Conservation (phyloP, 192 early-diverging fungal genomes). For the Rhizophagus prolifer region DNA sequence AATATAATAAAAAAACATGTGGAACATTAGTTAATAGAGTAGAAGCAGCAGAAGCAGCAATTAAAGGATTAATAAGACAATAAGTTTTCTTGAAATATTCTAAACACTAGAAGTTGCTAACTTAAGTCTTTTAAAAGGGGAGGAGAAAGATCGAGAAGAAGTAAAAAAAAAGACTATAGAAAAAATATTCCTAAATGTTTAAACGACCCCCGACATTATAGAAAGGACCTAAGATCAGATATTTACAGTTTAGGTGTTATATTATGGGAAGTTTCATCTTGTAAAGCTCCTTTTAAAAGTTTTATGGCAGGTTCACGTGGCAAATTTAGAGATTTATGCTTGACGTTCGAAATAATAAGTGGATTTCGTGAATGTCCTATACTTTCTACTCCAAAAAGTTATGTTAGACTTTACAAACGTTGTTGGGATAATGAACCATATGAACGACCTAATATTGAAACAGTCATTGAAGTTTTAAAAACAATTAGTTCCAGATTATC, state of each 20-base stretch:
- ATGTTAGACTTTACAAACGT: conserved; percentile 33
- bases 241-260: background rate
- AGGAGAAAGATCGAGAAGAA: too few species aligned
- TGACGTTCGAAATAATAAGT: conserved; percentile 35
- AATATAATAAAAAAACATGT: conserved; percentile 27
- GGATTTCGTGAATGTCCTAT: conserved; percentile 35
- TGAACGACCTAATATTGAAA: conserved; percentile 23
- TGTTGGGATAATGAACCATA: conserved; percentile 38
- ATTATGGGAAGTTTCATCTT: background rate
- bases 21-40: background rate
- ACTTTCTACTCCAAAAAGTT: conserved; percentile 32
- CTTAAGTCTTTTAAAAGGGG: too few species aligned
- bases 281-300: background rate
- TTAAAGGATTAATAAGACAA: background rate
- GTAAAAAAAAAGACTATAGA: too few species aligned
- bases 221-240: background rate
- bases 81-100: too few species aligned
- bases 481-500: background rate
- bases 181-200: background rate
- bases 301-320: background rate
- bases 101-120: too few species aligned
- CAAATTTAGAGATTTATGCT: background rate
- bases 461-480: background rate
- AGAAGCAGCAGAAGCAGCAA: background rate
- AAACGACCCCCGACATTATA: background rate